A percentile compares a stretch with the other conserved stretches of the same genome.
phyloP scores from a whole-genome alignment of 306 rosid genomes.

The Cucumis cinereus region DNA sequence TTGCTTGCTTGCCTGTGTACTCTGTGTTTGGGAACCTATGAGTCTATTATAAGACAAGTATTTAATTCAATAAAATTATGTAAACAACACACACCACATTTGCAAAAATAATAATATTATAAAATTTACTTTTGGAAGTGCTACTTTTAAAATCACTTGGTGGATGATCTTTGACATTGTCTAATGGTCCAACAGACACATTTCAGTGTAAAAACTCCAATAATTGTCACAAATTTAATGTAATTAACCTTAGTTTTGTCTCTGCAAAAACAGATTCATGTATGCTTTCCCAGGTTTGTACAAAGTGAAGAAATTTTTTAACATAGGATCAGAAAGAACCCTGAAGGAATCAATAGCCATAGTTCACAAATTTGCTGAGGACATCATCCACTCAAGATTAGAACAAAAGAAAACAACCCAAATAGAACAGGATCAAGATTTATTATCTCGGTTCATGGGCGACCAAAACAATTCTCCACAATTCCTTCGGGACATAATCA shows the following conservation, averaged over 20 bases:
- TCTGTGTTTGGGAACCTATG: too few relatives aligned
- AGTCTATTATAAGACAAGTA: too few relatives aligned
- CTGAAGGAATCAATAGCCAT: slow-evolving; percentile 27
- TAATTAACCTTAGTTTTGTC: background rate
- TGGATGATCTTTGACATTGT: too few relatives aligned
- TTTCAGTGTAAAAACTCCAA: too few relatives aligned
- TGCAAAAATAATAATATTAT: too few relatives aligned
- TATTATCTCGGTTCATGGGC: slow-evolving; percentile 50
- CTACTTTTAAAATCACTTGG: too few relatives aligned
- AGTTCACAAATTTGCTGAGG: slow-evolving; percentile 40
- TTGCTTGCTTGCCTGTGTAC: too few relatives aligned
- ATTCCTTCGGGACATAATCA: slow-evolving; percentile 47
- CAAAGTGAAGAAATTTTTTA: slow-evolving; percentile 22
- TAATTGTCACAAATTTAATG: too few relatives aligned
- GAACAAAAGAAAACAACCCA: background rate
- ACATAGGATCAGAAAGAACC: slow-evolving; percentile 33
- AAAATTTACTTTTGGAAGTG: too few relatives aligned
- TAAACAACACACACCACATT: too few relatives aligned
- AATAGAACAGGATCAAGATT: slow-evolving; percentile 12
- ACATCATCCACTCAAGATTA: slow-evolving; percentile 35
- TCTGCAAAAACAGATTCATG: slow-evolving; percentile 15
- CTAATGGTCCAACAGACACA: too few relatives aligned
- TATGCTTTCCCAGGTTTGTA: slow-evolving; percentile 2
- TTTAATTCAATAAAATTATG: too few relatives aligned
- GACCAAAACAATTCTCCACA: slow-evolving; percentile 21